A percentile compares a stretch with the other conserved stretches of the same genome.
These are phyloP conservation scores for Globisporangium parvum DNA, from an alignment of 352 stramenopile species.

Conservation along the genomic window DNA sequence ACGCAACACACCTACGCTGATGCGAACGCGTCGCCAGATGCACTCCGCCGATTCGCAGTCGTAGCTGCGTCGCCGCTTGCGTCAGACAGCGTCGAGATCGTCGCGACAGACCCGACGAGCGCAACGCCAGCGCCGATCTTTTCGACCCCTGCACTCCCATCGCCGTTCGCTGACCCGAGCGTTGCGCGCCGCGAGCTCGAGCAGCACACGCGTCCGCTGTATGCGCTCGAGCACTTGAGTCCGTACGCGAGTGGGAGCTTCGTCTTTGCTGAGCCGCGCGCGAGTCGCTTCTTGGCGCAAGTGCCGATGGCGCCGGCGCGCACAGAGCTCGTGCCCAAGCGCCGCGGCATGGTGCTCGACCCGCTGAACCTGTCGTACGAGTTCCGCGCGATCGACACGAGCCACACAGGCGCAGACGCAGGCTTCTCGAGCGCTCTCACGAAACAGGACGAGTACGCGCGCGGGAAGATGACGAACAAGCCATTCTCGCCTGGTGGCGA, in stretches of 20 bases:
- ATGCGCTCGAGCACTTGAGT: slow-evolving; percentile 35
- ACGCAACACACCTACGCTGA: neutral
- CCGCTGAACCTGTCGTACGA: slow-evolving; percentile 57
- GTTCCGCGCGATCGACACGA: slow-evolving; percentile 35
- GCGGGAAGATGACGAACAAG: slow-evolving; percentile 75
- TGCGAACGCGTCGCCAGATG: slow-evolving; percentile 3
- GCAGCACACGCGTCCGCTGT: slow-evolving; percentile 21
- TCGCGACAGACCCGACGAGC: slow-evolving; percentile 5
- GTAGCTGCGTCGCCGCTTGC: slow-evolving; percentile 34
- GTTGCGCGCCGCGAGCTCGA: slow-evolving; percentile 25
- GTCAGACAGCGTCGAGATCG: slow-evolving; percentile 38
- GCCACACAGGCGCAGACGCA: slow-evolving; percentile 27
- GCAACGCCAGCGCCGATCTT: slow-evolving; percentile 22
- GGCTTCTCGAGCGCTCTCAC: slow-evolving; percentile 60
- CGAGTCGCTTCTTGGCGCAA: slow-evolving; percentile 64
- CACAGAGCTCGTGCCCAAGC: slow-evolving; percentile 47
- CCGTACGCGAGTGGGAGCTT: slow-evolving; percentile 19
- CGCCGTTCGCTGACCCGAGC: slow-evolving; percentile 21
- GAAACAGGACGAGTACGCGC: slow-evolving; percentile 76
- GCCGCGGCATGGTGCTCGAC: slow-evolving; percentile 37
- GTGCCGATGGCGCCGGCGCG: slow-evolving; percentile 54
- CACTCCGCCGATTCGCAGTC: slow-evolving; percentile 44
- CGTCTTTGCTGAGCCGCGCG: slow-evolving; percentile 14
- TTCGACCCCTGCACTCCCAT: slow-evolving; percentile 33
- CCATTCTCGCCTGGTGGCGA: slow-evolving; percentile 62